phyloP scores from a whole-genome alignment of 2,329 filamentous ascomycete species.

The Neonectria hederae region DNA sequence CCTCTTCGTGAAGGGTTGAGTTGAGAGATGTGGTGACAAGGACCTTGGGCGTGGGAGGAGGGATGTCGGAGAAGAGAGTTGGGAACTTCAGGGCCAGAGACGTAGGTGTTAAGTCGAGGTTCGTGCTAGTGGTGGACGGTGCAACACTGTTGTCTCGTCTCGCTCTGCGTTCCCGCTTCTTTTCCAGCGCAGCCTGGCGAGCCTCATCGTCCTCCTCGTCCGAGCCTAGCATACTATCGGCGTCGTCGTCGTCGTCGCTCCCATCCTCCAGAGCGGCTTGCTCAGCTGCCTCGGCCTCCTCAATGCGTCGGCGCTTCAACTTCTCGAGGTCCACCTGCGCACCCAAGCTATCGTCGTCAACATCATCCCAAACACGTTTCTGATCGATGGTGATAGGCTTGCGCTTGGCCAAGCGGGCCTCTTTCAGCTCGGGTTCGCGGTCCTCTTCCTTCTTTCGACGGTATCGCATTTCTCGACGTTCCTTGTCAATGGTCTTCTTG shows the following conservation, averaged over 20 bases:
- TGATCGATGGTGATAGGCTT: conserved; percentile 83
- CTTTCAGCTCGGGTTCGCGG: conserved; percentile 79
- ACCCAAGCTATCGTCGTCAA: conserved; percentile 68
- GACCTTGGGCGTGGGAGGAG: conserved; percentile 77
- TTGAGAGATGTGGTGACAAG: conserved; percentile 92
- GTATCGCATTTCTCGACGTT: conserved; percentile 80
- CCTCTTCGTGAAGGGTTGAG: conserved; percentile 86
- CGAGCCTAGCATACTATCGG: conserved; percentile 83
- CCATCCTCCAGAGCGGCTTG: conserved; percentile 56
- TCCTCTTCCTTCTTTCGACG: conserved; percentile 85
- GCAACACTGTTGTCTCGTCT: conserved; percentile 61
- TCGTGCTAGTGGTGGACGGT: conserved; percentile 70
- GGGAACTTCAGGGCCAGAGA: conserved; percentile 70
- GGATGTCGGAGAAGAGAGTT: conserved; percentile 67
- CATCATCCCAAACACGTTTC: conserved; percentile 90
- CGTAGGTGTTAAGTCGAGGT: conserved; percentile 70
- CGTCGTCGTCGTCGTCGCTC: conserved; percentile 64
- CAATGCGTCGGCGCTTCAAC: conserved; percentile 65
- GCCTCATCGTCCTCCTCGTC: conserved; percentile 65
- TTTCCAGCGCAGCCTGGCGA: conserved; percentile 53
- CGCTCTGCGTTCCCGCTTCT: conserved; percentile 56
- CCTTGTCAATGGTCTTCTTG: conserved; percentile 79
- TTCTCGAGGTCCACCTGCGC: conserved; percentile 67
- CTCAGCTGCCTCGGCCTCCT: conserved; percentile 62
- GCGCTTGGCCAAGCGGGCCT: conserved; percentile 79